These are phyloP conservation scores for Babjeviella inositovora DNA, from an alignment of 805 yeast species.

Conservation along the genomic window DNA sequence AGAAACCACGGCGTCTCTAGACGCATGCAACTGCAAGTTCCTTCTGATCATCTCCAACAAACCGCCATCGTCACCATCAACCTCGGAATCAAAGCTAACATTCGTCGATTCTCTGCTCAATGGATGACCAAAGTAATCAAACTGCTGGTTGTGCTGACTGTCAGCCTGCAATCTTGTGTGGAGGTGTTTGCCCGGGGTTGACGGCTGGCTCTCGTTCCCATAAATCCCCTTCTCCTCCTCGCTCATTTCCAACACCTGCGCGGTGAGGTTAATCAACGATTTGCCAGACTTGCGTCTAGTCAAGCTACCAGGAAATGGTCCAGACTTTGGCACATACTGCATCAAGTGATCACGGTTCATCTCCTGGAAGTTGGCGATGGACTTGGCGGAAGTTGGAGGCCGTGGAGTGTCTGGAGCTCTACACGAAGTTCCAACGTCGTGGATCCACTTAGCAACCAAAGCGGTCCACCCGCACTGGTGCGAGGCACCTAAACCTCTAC, in stretches of 20 bases:
- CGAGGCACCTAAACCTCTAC: slow-evolving; percentile 84
- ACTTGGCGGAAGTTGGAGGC: slow-evolving; percentile 13
- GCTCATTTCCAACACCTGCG: slow-evolving; percentile 47
- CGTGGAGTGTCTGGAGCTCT: slow-evolving; percentile 28
- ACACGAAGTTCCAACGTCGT: slow-evolving; percentile 69
- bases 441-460: slow-evolving; percentile 80
- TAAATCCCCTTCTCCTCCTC: slow-evolving; percentile 34
- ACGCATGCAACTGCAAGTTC: slow-evolving; percentile 9
- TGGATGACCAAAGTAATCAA: neutral
- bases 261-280: slow-evolving; percentile 52
- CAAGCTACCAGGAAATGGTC: slow-evolving; percentile 38
- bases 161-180: too few species aligned
- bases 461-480: slow-evolving; percentile 98
- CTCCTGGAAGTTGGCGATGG: slow-evolving; percentile 5
- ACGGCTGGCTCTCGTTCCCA: slow-evolving; percentile 1
- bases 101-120: neutral
- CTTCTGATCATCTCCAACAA: slow-evolving; percentile 22
- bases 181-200: too few species aligned
- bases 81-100: slow-evolving; percentile 6
- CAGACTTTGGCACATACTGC: slow-evolving; percentile 23
- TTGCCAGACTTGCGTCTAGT: slow-evolving; percentile 61
- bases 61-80: slow-evolving; percentile 7
- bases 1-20: slow-evolving; percentile 25
- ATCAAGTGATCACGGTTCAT: slow-evolving; percentile 16
- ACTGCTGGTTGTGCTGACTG: too few species aligned